Conservation (phyloP, 805 yeast species). For the Ogataea naganishii region DNA sequence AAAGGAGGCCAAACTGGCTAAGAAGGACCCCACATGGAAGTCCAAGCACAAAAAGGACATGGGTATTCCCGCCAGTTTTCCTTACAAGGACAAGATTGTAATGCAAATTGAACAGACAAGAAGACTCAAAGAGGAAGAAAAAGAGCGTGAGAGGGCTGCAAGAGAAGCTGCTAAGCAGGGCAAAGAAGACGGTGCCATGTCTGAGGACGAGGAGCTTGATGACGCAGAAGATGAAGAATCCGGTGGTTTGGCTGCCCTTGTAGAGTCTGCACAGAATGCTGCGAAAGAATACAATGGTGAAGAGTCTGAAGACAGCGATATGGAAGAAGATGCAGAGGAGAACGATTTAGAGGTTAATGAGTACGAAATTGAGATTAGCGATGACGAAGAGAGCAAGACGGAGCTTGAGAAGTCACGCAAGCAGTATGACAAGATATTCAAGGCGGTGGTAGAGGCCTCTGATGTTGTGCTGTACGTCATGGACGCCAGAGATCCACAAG, state of each 20-base stretch:
- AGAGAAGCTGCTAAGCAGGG: conserved; percentile 36
- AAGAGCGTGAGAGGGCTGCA: conserved; percentile 38
- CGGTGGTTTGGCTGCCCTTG: conserved; percentile 64
- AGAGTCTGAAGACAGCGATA: conserved; percentile 25
- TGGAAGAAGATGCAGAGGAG: conserved; percentile 32
- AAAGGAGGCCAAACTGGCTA: conserved; percentile 72
- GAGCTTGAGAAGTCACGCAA: conserved; percentile 72
- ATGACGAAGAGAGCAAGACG: conserved; percentile 29
- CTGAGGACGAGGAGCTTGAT: conserved; percentile 25
- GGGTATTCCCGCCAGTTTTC: conserved; percentile 92
- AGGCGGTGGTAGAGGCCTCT: conserved; percentile 84
- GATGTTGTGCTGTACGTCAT: conserved; percentile 90
- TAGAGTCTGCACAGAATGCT: conserved; percentile 86
- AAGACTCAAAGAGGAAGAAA: conserved; percentile 46
- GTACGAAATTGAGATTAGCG: conserved; percentile 36
- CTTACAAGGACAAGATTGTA: conserved; percentile 81
- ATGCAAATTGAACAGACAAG: conserved; percentile 60
- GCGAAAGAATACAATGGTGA: conserved; percentile 69
- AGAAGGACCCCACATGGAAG: conserved; percentile 92
- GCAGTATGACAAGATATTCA: conserved; percentile 90
- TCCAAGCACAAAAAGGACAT: conserved; percentile 79
- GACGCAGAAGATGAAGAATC: conserved; percentile 32
- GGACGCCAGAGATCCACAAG: conserved; percentile 96
- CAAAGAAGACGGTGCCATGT: conserved; percentile 25
- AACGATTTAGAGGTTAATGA: conserved; percentile 42